phyloP scores from a whole-genome alignment of 106 monocot genomes.

The Agapanthus africanus region DNA sequence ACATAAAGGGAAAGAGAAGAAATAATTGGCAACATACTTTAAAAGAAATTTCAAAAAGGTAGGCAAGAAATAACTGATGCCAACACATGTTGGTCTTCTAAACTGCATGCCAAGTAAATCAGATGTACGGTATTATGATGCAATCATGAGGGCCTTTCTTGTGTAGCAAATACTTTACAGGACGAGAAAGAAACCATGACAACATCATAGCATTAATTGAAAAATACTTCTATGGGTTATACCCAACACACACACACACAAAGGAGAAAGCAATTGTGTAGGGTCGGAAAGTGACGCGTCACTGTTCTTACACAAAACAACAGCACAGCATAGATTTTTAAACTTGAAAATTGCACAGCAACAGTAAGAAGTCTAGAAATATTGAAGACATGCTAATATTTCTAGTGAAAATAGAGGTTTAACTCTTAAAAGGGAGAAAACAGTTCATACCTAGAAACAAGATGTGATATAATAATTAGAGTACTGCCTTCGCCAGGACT shows the following conservation, averaged over 20 bases:
- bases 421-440: not conserved
- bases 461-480: not conserved
- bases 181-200: not conserved
- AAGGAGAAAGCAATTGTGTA: too few species aligned
- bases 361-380: not conserved
- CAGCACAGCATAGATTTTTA: not conserved
- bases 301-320: not conserved
- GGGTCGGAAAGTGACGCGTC: not conserved
- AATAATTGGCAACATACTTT: not conserved
- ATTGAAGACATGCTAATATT: not conserved
- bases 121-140: not conserved
- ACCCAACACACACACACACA: not conserved
- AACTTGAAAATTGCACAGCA: not conserved
- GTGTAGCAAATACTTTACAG: not conserved
- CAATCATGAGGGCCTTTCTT: not conserved
- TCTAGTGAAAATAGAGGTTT: not conserved
- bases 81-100: not conserved
- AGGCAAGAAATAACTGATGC: not conserved
- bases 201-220: too few species aligned
- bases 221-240: too few species aligned
- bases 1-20: too few species aligned
- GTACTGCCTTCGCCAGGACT: not conserved
- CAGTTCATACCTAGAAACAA: constrained; percentile 7
- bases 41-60: not conserved
- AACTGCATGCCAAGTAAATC: not conserved